A percentile compares a stretch with the other conserved stretches of the same genome.
Evolutionary conservation across 805 yeast genomes (phyloP).

Genomic region (Yamadazyma akitaensis): DNA sequence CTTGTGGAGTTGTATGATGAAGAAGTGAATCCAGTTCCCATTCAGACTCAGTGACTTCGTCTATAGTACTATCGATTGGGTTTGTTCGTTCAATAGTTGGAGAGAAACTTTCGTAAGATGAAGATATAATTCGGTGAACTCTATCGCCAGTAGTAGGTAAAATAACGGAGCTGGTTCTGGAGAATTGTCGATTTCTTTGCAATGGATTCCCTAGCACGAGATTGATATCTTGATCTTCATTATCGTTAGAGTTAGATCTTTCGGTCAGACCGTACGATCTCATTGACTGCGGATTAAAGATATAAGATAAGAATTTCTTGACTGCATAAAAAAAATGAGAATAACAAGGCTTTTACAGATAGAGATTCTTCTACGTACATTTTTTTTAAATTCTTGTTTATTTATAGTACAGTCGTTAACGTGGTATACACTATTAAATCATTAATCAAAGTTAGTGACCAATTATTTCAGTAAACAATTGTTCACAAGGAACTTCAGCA

Average conservation of each 20-base stretch:
- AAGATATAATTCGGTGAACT: slow-evolving; percentile 31
- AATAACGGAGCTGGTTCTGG: slow-evolving; percentile 32
- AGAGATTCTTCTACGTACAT: background rate
- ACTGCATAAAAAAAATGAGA: background rate
- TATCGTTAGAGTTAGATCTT: background rate
- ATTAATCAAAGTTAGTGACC: slow-evolving; percentile 30
- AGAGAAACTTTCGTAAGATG: slow-evolving; percentile 20
- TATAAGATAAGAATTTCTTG: background rate
- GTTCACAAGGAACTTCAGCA: slow-evolving; percentile 79
- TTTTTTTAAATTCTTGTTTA: background rate
- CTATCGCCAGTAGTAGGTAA: slow-evolving; percentile 38
- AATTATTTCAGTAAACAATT: slow-evolving; percentile 72
- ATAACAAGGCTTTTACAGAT: background rate
- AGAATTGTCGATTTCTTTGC: slow-evolving; percentile 7
- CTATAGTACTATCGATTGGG: background rate
- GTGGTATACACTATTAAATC: background rate
- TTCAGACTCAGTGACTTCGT: slow-evolving; percentile 1
- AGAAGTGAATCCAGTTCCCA: slow-evolving; percentile 2
- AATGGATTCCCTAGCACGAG: slow-evolving; percentile 13
- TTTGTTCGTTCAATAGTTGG: background rate
- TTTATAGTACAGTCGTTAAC: slow-evolving; percentile 4
- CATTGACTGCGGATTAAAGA: background rate
- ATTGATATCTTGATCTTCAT: slow-evolving; percentile 8
- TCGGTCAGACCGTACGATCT: slow-evolving; percentile 5
- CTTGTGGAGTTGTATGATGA: background rate